Percentiles rank a stretch among this genome's conserved stretches.
phyloP scores from a whole-genome alignment of 345 rosid genomes.

The Boechera divaricarpa region DNA sequence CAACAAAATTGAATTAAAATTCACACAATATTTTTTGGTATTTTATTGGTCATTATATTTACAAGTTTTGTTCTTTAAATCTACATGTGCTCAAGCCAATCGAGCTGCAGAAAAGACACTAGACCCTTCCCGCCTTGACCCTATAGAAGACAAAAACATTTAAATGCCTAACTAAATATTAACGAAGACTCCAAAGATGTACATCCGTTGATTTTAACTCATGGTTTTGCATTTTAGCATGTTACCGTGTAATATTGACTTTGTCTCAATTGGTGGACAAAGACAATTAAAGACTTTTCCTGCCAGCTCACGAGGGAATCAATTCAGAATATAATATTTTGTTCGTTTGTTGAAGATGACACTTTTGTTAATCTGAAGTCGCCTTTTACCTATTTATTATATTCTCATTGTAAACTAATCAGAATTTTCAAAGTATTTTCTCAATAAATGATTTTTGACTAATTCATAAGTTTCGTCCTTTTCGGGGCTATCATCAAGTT shows the following conservation, averaged over 20 bases:
- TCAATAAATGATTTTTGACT: slow-evolving; percentile 22
- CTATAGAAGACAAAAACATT: slow-evolving; percentile 33
- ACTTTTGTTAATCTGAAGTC: slow-evolving; percentile 8
- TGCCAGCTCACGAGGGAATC: slow-evolving; percentile 42
- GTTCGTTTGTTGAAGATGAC: slow-evolving; percentile 33
- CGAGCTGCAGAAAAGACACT: neutral
- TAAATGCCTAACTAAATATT: slow-evolving; percentile 9
- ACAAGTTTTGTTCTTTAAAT: slow-evolving; percentile 21
- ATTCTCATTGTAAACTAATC: neutral
- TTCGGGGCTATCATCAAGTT: slow-evolving; percentile 11
- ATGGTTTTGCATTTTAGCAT: slow-evolving; percentile 10
- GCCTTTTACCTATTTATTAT: slow-evolving; percentile 3
- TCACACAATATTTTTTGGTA: neutral
- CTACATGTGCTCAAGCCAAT: slow-evolving; percentile 25
- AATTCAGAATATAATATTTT: slow-evolving; percentile 31
- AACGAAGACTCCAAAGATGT: slow-evolving; percentile 34
- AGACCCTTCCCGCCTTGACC: slow-evolving; percentile 26
- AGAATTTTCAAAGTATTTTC: slow-evolving; percentile 8
- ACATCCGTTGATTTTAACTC: slow-evolving; percentile 30
- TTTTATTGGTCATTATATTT: neutral
- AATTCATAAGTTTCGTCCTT: slow-evolving; percentile 20
- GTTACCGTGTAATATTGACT: slow-evolving; percentile 22
- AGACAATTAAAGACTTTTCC: slow-evolving; percentile 18
- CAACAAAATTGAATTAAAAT: neutral
- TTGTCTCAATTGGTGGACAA: slow-evolving; percentile 31